Evolutionary conservation across 1,284 basidiomycete species (phyloP), one percentile per base, ranked within the genome.

Genomic region (Irpex sp.): DNA sequence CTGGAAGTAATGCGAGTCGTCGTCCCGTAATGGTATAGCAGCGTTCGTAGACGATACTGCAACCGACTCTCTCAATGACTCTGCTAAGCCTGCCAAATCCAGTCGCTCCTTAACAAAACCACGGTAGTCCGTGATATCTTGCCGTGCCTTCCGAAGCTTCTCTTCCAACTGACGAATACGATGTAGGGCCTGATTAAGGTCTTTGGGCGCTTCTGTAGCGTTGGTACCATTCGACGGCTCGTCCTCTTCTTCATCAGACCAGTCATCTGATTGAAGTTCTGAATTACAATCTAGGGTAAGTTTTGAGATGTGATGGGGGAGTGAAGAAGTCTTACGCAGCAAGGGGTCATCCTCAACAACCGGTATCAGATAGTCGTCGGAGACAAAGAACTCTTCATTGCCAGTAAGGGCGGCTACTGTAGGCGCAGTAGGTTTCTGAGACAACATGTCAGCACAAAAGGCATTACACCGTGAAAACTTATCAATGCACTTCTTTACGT

Each of bases 1-100:
- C 65, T 93, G 85, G 77, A 98, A 99, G 77, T 99, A 99, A 73
- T 97, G 93, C 0, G 92, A 85, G 74, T 98, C 97, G 70, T 97
- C 93, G 69, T 96, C 93, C 44, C 88, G 78, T 49, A 65, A 60
- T 21, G 76, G 70, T 17, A 37, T 8, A 4, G 69, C 71, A 55
- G 73, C 67, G 15, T 71, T 69, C 3, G 67, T 70, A 15, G 69
- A 65, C 1, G 71, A 64, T 1, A 74, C 71, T n/a, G 73, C 69
- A 6, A 71, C 75, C 5, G 79, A 72, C 52, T 81, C 81, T 15
- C 75, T 73, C 3, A 79, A 65, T 26, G 78, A 79, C 26, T 82
- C 82, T 5, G 79, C 69, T 38, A 85, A 70, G 57, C 71, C 75
- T 0, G 79, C 65, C 2, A 83, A 66, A 63, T 87, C 79, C 19